Evolutionary conservation across 2,329 filamentous ascomycete species (phyloP).

Genomic region (Colletotrichum sp.): DNA sequence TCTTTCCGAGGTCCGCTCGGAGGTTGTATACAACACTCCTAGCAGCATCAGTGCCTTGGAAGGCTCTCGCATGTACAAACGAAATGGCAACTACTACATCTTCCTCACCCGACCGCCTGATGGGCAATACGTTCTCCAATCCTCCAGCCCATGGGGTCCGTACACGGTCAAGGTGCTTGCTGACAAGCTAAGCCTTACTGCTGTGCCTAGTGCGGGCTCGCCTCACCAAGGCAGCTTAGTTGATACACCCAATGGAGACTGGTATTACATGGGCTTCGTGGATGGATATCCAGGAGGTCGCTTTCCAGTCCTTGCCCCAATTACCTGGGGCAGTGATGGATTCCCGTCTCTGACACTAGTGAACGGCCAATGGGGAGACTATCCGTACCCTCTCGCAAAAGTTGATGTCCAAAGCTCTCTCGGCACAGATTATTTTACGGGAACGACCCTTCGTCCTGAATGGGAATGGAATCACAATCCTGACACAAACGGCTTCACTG

Average conservation of each 20-base stretch:
- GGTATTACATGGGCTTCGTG: slow-evolving; percentile 64
- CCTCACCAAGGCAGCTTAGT: slow-evolving; percentile 62
- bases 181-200: slow-evolving; percentile 24
- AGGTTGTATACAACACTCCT: neutral
- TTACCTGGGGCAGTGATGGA: slow-evolving; percentile 49
- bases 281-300: slow-evolving; percentile 60
- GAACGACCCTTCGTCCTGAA: slow-evolving; percentile 41
- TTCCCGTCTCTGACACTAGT: slow-evolving; percentile 48
- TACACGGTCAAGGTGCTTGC: slow-evolving; percentile 49
- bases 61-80: slow-evolving; percentile 58
- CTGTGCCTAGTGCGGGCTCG: slow-evolving; percentile 43
- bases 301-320: slow-evolving; percentile 61
- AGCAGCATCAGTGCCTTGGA: slow-evolving; percentile 35
- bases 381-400: slow-evolving; percentile 33
- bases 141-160: slow-evolving; percentile 51
- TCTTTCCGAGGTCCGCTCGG: neutral
- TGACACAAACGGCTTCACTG: slow-evolving; percentile 49
- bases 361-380: slow-evolving; percentile 49
- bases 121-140: slow-evolving; percentile 50
- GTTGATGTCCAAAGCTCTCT: neutral
- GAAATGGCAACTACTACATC: slow-evolving; percentile 58
- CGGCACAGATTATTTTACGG: slow-evolving; percentile 24
- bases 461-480: slow-evolving; percentile 71
- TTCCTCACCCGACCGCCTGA: slow-evolving; percentile 48
- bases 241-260: slow-evolving; percentile 54